Conservation (phyloP, 2,329 filamentous ascomycete genomes). For the Tolypocladium ophioglossoides region DNA sequence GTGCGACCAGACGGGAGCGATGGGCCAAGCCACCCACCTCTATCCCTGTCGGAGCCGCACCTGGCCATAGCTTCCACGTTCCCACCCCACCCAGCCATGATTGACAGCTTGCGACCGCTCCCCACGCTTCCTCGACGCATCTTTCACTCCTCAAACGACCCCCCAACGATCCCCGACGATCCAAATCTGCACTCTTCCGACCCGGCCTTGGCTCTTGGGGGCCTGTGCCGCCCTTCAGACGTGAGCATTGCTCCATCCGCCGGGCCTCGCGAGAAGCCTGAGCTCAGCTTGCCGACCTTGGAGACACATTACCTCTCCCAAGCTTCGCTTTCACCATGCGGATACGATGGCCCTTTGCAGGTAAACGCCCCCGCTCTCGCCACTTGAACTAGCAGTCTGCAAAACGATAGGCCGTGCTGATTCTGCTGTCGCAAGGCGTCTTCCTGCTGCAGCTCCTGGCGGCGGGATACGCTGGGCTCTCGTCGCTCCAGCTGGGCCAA, state of each 20-base stretch:
- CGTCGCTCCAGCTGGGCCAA: constrained; percentile 43
- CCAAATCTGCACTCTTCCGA: neutral
- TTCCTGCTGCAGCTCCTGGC: constrained; percentile 63
- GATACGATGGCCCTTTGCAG: constrained; percentile 80
- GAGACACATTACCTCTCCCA: neutral
- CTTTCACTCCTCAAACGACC: neutral
- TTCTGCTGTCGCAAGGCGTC: constrained; percentile 37
- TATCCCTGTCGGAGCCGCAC: neutral
- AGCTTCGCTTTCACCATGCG: constrained; percentile 46
- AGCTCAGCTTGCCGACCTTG: neutral
- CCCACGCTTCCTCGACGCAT: neutral
- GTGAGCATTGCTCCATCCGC: neutral
- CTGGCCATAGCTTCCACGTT: neutral
- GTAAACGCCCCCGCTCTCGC: constrained; percentile 37
- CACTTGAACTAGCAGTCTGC: constrained; percentile 1
- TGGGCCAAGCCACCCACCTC: neutral
- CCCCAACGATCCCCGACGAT: neutral
- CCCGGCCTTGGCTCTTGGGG: neutral
- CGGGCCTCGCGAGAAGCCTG: neutral
- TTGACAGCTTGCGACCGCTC: neutral
- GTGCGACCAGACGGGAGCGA: neutral
- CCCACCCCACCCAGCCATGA: neutral
- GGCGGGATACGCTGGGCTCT: constrained; percentile 71
- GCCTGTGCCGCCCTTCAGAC: neutral
- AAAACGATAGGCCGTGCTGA: constrained; percentile 2